These are phyloP conservation scores for Pyricularia grisea DNA, from an alignment of 2,329 filamentous ascomycete species.

Conservation along the genomic window DNA sequence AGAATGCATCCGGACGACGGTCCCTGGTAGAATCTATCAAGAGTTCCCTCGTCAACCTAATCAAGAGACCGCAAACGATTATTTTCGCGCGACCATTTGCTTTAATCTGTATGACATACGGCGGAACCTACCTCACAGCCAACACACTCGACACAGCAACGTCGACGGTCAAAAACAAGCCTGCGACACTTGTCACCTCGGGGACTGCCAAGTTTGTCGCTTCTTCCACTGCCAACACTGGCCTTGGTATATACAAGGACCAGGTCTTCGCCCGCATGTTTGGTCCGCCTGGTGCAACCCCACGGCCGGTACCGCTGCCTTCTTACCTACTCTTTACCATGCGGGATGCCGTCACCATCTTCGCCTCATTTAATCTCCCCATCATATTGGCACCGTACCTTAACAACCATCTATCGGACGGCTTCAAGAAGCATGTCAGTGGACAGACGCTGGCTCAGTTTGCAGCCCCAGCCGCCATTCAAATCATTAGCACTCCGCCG, in stretches of 20 bases:
- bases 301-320: slow-evolving; percentile 52
- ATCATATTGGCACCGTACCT: slow-evolving; percentile 65
- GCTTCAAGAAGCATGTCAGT: slow-evolving; percentile 37
- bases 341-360: slow-evolving; percentile 82
- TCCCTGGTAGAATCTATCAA: slow-evolving; percentile 51
- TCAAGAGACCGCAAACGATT: slow-evolving; percentile 50
- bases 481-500: slow-evolving; percentile 71
- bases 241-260: slow-evolving; percentile 78
- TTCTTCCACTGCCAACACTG: slow-evolving; percentile 74
- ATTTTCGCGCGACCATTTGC: slow-evolving; percentile 57
- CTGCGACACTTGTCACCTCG: slow-evolving; percentile 56
- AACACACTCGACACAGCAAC: slow-evolving; percentile 76
- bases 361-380: slow-evolving; percentile 86
- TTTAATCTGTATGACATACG: slow-evolving; percentile 69
- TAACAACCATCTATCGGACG: slow-evolving; percentile 41
- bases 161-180: slow-evolving; percentile 49
- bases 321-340: slow-evolving; percentile 72
- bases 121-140: slow-evolving; percentile 80
- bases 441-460: slow-evolving; percentile 68
- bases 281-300: slow-evolving; percentile 46
- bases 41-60: slow-evolving; percentile 44
- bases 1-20: slow-evolving; percentile 65
- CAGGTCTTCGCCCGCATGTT: slow-evolving; percentile 77
- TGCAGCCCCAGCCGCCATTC: slow-evolving; percentile 66
- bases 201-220: slow-evolving; percentile 74